Evolutionary conservation across 805 yeast species (phyloP).

Genomic region (Saccharomyces paradoxus): DNA sequence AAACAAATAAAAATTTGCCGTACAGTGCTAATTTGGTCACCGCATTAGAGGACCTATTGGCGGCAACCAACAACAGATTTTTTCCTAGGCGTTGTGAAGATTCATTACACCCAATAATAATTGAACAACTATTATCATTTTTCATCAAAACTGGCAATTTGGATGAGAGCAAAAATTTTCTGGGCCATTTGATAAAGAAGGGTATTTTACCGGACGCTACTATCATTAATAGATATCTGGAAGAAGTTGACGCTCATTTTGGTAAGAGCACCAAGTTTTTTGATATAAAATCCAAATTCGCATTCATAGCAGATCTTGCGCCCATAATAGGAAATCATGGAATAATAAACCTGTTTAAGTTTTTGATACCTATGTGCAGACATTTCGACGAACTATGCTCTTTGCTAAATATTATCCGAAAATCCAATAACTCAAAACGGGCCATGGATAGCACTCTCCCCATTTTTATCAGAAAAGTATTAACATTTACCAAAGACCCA

Average conservation of each 20-base stretch:
- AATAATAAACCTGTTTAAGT: conserved; percentile 7
- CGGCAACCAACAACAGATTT: conserved; percentile 10
- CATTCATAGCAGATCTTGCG: conserved; percentile 17
- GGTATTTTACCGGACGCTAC: conserved; percentile 10
- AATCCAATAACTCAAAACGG: conserved; percentile 6
- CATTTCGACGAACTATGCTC: conserved; percentile 16
- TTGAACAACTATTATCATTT: conserved; percentile 10
- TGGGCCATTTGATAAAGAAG: conserved; percentile 9
- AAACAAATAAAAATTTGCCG: conserved; percentile 1
- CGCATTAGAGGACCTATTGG: conserved; percentile 6
- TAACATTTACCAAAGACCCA: conserved; percentile 4
- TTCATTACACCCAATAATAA: conserved; percentile 9
- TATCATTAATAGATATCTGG: conserved; percentile 10
- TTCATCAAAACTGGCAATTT: conserved; percentile 8
- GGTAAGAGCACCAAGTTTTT: neutral
- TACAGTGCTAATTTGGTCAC: conserved; percentile 1
- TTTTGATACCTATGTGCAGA: conserved; percentile 17
- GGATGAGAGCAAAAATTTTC: conserved; percentile 9
- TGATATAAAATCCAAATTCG: conserved; percentile 8
- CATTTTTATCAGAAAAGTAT: conserved; percentile 8
- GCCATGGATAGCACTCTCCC: conserved; percentile 9
- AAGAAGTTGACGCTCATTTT: conserved; percentile 5
- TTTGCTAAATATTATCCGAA: conserved; percentile 10
- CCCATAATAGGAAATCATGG: conserved; percentile 13
- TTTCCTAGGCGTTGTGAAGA: conserved; percentile 5